A percentile compares a stretch with the other conserved stretches of the same genome.
Evolutionary conservation across 345 rosid genomes (phyloP).

Genomic region (Leavenworthia alabamica): DNA sequence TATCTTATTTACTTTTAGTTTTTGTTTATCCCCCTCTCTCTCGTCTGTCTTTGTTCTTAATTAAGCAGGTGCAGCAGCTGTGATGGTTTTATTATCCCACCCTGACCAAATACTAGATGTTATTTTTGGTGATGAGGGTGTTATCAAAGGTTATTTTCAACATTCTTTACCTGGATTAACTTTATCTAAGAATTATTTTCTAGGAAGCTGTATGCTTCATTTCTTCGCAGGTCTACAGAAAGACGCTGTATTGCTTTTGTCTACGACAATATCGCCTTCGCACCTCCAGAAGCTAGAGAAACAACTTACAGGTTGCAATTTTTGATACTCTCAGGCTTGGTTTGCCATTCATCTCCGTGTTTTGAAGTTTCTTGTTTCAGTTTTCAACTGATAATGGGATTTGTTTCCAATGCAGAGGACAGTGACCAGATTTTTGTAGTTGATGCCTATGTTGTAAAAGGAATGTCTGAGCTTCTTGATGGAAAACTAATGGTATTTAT

Average conservation of each 20-base stretch:
- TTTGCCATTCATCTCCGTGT: constrained; percentile 2
- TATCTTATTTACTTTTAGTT: background rate
- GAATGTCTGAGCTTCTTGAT: constrained; percentile 47
- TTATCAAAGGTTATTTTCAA: constrained; percentile 47
- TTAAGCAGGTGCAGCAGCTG: constrained; percentile 56
- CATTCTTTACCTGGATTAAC: constrained; percentile 2
- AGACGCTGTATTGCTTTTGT: constrained; percentile 52
- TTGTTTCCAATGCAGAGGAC: constrained; percentile 44
- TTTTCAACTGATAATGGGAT: background rate
- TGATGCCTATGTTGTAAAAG: constrained; percentile 66
- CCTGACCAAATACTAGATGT: constrained; percentile 52
- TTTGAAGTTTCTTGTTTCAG: constrained; percentile 10
- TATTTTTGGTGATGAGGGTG: constrained; percentile 53
- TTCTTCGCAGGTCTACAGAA: constrained; percentile 47
- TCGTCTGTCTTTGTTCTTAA: background rate
- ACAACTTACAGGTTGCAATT: constrained; percentile 45
- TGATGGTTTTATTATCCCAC: constrained; percentile 57
- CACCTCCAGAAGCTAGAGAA: constrained; percentile 55
- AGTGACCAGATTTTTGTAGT: constrained; percentile 40
- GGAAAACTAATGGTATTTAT: constrained; percentile 60
- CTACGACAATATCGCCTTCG: constrained; percentile 42
- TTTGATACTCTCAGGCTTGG: background rate
- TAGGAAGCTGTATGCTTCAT: constrained; percentile 2
- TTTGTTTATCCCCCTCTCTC: background rate
- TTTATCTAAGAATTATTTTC: constrained; percentile 1